Conservation (phyloP, 2,329 filamentous ascomycete species). For the Fusarium nodosum region DNA sequence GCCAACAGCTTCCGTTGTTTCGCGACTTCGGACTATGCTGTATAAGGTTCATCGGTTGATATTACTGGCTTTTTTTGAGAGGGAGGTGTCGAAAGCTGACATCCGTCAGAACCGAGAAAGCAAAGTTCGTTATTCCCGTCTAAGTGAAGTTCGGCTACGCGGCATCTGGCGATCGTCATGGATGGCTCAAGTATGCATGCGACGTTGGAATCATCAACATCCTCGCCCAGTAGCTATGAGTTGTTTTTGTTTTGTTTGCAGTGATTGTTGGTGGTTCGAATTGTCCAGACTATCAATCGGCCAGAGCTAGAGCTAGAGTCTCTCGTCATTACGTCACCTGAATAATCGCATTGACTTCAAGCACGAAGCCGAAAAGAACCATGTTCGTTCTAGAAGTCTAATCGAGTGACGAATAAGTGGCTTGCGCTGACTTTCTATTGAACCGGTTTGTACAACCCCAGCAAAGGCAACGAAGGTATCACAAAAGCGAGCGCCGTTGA, state of each 20-base stretch:
- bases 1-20: background rate
- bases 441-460: background rate
- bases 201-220: background rate
- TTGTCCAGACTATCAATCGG: background rate
- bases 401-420: background rate
- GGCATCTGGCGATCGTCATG: slow-evolving; percentile 19
- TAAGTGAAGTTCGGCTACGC: slow-evolving; percentile 13
- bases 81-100: slow-evolving; percentile 17
- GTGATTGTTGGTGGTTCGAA: background rate
- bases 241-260: background rate
- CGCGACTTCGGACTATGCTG: slow-evolving; percentile 6
- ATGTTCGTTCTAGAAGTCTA: slow-evolving; percentile 8
- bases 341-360: background rate
- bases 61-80: background rate
- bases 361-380: background rate
- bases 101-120: slow-evolving; percentile 32
- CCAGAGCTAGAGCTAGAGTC: background rate
- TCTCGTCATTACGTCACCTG: slow-evolving; percentile 7
- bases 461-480: background rate
- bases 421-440: background rate
- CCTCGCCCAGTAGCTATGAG: background rate
- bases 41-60: slow-evolving; percentile 1
- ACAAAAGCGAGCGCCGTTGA: background rate
- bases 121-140: slow-evolving; percentile 16
- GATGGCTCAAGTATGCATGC: slow-evolving; percentile 1